These are phyloP conservation scores for Trichophyton benhamiae DNA, from an alignment of 2,329 filamentous ascomycete genomes.

Conservation along the genomic window DNA sequence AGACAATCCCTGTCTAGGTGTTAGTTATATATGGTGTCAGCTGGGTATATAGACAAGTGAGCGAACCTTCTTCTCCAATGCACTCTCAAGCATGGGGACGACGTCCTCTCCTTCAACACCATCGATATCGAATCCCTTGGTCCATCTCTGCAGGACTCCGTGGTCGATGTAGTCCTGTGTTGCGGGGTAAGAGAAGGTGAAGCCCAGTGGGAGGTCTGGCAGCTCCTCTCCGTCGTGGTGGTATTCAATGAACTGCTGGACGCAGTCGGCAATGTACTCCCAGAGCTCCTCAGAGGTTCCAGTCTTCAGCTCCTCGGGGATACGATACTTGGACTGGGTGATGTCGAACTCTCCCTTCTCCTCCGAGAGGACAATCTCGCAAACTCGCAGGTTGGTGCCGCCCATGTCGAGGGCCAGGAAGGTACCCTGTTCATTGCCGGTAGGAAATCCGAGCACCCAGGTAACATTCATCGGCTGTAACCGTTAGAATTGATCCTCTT, in stretches of 20 bases:
- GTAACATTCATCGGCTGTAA: conserved; percentile 89
- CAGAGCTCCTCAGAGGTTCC: conserved; percentile 75
- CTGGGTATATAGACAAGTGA: too few species aligned
- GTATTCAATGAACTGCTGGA: conserved; percentile 78
- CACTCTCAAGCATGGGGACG: conserved; percentile 73
- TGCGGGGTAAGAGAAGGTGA: conserved; percentile 92
- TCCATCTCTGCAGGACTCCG: conserved; percentile 87
- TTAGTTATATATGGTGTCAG: neutral
- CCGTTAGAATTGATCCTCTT: conserved; percentile 9
- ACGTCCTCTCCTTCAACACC: conserved; percentile 86
- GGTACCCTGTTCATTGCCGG: conserved; percentile 74
- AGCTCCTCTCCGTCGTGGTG: conserved; percentile 59
- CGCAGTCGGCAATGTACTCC: conserved; percentile 88
- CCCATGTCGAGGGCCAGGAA: conserved; percentile 91
- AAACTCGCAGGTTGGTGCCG: conserved; percentile 88
- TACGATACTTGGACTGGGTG: conserved; percentile 88
- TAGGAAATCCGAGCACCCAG: conserved; percentile 85
- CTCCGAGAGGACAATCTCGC: conserved; percentile 73
- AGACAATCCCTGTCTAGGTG: conserved; percentile 54
- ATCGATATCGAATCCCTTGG: conserved; percentile 90
- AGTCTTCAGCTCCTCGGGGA: conserved; percentile 85
- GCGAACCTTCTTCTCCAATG: conserved; percentile 54
- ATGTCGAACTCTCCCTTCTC: conserved; percentile 86
- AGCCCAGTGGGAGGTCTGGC: conserved; percentile 61
- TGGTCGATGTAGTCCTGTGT: conserved; percentile 90